Base-by-base conservation (phyloP, 2,329 filamentous ascomycete species). In the Zymoseptoria tritici region DNA sequence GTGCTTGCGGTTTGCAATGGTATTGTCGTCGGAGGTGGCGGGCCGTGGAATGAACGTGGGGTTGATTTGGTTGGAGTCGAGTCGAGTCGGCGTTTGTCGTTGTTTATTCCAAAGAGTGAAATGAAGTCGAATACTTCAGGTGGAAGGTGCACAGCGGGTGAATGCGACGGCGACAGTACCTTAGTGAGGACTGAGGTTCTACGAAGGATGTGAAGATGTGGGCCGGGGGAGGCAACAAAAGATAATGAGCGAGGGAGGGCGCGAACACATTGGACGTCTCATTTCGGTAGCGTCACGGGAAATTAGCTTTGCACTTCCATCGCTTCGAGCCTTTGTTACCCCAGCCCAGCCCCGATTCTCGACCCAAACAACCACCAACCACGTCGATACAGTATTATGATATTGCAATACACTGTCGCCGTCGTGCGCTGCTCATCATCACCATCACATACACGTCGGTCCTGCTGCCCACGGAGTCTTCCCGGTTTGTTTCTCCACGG, bases 31-130 rank as follows among this genome's bases (percentile, higher is more conserved):
- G 55, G 49, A n/a, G 9, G 49, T 46, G 51, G 50, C 53, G 49
- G 26, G 54, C 49, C 16, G 21, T 52, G 46, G 16, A 26, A 36
- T 21, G 13, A 20, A 36, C 51, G 22, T 24, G 57, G 49, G 63
- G 63, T 53, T 58, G 57, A 60, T 50, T 16, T n/a, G 21, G 21
- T 42, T 29, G 46, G 53, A 54, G 58, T 54, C 42, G 49, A 46
- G 19, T 24, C 52, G 52, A 51, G 57, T 51, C 49, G 49, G 52
- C 36, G 51, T 58, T 57, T 52, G 51, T 56, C 46, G 50, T 50
- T 29, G 54, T 29, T 49, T 51, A 57, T 64, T 60, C 60, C 54
- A 66, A 66, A 49, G 64, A 66, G 62, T 66, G 64, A 66, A 65
- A 52, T 58, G 60, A 62, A 64, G 60, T 49, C 52, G 5, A 49